Evolutionary conservation across 345 rosid genomes (phyloP).

Genomic region (Hypericum perforatum): DNA sequence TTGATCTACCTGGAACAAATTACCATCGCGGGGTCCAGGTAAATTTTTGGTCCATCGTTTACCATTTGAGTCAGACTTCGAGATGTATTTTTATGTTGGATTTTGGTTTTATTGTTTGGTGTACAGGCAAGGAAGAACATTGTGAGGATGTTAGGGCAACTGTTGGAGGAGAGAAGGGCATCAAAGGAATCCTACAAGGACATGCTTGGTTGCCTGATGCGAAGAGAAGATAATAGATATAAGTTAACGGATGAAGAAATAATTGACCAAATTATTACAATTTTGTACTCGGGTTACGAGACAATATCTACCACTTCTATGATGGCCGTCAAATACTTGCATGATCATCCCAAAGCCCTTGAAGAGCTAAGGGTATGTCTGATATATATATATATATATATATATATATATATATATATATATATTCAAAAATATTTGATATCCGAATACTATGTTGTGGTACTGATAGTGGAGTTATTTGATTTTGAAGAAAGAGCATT

Average conservation of each 20-base stretch:
- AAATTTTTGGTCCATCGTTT: neutral
- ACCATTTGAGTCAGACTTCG: neutral
- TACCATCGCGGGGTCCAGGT: slow-evolving; percentile 67
- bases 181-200: slow-evolving; percentile 36
- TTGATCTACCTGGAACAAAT: slow-evolving; percentile 66
- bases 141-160: slow-evolving; percentile 26
- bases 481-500: slow-evolving; percentile 56
- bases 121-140: slow-evolving; percentile 50
- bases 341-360: slow-evolving; percentile 62
- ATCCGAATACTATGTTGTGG: neutral
- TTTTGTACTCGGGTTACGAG: slow-evolving; percentile 70
- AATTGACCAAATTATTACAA: slow-evolving; percentile 58
- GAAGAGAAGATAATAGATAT: slow-evolving; percentile 34
- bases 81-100: neutral
- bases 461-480: neutral
- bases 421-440: neutral
- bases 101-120: neutral
- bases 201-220: slow-evolving; percentile 54
- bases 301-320: slow-evolving; percentile 71
- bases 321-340: slow-evolving; percentile 76
- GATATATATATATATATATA: neutral
- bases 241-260: slow-evolving; percentile 53
- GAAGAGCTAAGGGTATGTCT: slow-evolving; percentile 52
- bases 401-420: neutral
- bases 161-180: slow-evolving; percentile 48